Conservation (phyloP, 495 filamentous ascomycete species). For the Penicillium lividum region DNA sequence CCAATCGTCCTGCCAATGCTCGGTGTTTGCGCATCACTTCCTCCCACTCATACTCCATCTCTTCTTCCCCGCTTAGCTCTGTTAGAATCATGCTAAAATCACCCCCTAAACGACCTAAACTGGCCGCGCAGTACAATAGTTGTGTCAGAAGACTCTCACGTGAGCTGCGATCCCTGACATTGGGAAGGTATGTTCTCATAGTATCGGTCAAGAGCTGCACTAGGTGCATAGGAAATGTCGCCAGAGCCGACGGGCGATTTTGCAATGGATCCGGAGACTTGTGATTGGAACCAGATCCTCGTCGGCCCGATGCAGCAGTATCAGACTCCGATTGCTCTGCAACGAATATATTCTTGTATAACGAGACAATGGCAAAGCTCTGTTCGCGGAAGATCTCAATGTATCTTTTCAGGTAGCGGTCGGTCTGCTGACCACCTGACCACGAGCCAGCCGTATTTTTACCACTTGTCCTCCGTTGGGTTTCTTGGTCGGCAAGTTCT, state of each 20-base stretch:
- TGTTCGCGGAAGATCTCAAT: constrained; percentile 99
- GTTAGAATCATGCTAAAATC: constrained; percentile 91
- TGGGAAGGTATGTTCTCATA: constrained; percentile 76
- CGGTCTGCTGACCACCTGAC: constrained; percentile 86
- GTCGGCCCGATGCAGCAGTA: constrained; percentile 32
- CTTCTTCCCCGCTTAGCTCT: constrained; percentile 59
- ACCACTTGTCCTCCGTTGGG: constrained; percentile 38
- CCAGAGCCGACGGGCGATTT: constrained; percentile 71
- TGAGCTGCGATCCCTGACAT: constrained; percentile 74
- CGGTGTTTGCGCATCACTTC: constrained; percentile 89
- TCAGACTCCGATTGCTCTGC: constrained; percentile 45
- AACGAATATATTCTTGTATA: constrained; percentile 89
- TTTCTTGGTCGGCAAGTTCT: constrained; percentile 89
- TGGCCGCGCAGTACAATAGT: constrained; percentile 92
- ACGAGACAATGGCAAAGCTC: constrained; percentile 89
- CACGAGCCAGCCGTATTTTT: constrained; percentile 42
- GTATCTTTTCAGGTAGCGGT: constrained; percentile 91
- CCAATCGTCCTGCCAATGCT: constrained; percentile 79
- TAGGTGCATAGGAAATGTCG: constrained; percentile 85
- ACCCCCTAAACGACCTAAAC: constrained; percentile 84
- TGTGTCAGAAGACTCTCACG: constrained; percentile 89
- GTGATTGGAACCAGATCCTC: constrained; percentile 11
- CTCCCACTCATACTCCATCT: constrained; percentile 71
- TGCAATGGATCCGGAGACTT: constrained; percentile 57
- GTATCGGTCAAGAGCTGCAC: constrained; percentile 79